These are phyloP conservation scores for Bolboschoenus planiculmis DNA, from an alignment of 176 grass and related monocot genomes.

Conservation along the genomic window DNA sequence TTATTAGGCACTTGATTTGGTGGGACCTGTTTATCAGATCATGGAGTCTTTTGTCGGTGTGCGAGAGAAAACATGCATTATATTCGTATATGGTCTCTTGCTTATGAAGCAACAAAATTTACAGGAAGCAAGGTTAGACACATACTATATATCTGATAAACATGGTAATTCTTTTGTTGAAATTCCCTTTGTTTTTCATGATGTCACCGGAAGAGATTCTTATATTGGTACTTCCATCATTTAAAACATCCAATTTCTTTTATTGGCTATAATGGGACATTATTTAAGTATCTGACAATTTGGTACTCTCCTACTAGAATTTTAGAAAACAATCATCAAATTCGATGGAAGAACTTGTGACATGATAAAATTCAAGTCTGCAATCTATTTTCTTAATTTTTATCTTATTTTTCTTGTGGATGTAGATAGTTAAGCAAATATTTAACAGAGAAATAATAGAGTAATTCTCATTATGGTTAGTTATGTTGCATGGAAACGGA, in stretches of 20 bases:
- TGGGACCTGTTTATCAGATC: slow-evolving; percentile 78
- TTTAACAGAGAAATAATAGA: too few species aligned
- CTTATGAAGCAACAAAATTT: slow-evolving; percentile 96
- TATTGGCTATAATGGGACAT: background rate
- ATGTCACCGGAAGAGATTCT: background rate
- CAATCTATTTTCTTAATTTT: background rate
- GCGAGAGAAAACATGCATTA: slow-evolving; percentile 89
- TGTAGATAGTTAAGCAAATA: background rate
- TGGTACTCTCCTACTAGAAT: background rate
- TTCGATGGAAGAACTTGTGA: background rate
- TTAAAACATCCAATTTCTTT: background rate
- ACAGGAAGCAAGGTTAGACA: slow-evolving; percentile 72
- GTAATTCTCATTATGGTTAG: too few species aligned
- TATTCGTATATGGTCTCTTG: slow-evolving; percentile 90
- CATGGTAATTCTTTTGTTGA: background rate
- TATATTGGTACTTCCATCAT: background rate
- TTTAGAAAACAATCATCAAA: background rate
- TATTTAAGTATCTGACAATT: background rate
- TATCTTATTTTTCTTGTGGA: background rate
- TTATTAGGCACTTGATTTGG: slow-evolving; percentile 73
- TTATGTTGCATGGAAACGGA: background rate
- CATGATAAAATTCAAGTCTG: background rate
- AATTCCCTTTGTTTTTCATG: background rate
- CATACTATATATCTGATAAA: background rate
- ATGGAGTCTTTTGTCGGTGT: slow-evolving; percentile 96